Base-by-base conservation (phyloP, 495 filamentous ascomycete species). In the Astrothelium subdiscretum region DNA sequence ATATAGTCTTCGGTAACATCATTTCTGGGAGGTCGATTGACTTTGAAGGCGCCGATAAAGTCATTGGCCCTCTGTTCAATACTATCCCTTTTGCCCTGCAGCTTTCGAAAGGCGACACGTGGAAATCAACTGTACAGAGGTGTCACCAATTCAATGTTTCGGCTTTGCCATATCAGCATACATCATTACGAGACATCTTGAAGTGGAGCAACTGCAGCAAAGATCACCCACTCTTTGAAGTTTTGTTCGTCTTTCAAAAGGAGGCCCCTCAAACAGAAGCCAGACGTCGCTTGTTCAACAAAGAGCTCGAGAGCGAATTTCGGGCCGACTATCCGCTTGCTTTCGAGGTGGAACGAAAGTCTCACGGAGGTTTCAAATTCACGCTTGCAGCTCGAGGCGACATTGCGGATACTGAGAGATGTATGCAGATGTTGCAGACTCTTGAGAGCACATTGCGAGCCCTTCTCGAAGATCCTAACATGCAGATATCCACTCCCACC, bases 21-120 rank as follows among this genome's bases (percentile, higher is more conserved):
- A 79, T 87, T 1, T 88, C 89, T 20, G 89, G 89, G 2, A 78
- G 89, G 59, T 78, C 81, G 12, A 78, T 95, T 1, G 80, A 86
- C 27, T 69, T 86, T 22, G 79, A 86, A 31, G 80, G 77, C 0
- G 81, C 84, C 15, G 90, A 95, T 35, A 73, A 78, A 10, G 80
- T 87, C 8, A 81, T 92, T 59, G 94, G 94, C 0, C 92, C 92
- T 0, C 71, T 96, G 3, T 95, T 97, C 79, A 97, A 97, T 72
- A 96, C 92, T 0, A 76, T 96, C 0, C 89, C 92, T 8, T 87
- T 86, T 67, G 73, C 78, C 40, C 70, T 85, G 13, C 69, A 78
- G 10, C 60, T 81, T 10, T 68, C 74, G 29, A 65, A 73, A 18
- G 58, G 73, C n/a, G 74, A 79, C 18, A 83, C 74, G 10, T 85